Base-by-base conservation (phyloP, 2,329 filamentous ascomycete genomes). In the Penicillium sp. region DNA sequence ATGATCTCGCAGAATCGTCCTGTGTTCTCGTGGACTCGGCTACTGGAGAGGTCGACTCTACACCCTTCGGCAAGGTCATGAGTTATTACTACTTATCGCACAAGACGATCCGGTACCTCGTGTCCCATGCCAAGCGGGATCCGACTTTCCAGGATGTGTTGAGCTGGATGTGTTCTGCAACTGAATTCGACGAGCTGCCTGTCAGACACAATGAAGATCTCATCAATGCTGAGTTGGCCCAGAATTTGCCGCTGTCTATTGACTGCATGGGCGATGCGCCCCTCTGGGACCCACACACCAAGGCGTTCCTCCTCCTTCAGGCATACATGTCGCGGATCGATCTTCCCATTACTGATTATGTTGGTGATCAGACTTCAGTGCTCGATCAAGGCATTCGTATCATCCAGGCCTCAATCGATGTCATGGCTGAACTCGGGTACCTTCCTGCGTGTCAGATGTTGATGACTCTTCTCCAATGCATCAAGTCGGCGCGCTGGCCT, bases 61-160 rank as follows among this genome's bases (percentile, higher is more conserved):
- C 94, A 0, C 88, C 93, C 0, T 83, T 97, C 7, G 94, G 94
- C 68, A 97, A 96, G 79, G 97, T 99, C 70, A 97, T 97, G 91
- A 96, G 90, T 73, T 99, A 97, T 81, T 99, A 99, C 81, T 99
- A 99, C 71, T 87, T 94, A 47, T 95, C 92, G 0, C 94, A 99
- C 78, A 90, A 90, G 75, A 99, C 94, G 0, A 92, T 99, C 67
- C 90, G 94, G 1, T 87, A 91, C 67, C 84, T 99, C 7, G 85
- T 90, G 61, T 82, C 85, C 46, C 84, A 93, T 64, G 90, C 89
- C 25, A 93, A 90, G 68, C 83, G 86, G 0, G 78, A 87, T 19
- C 91, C 90, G 2, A 85, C 83, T 1, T 95, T 99, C 71, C 82
- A 87, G 11, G 90, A 97, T 63, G 91, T 87, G 0, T 81, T 99